Evolutionary conservation across 2,329 filamentous ascomycete genomes (phyloP).

Genomic region (Stagonosporopsis rhizophila): DNA sequence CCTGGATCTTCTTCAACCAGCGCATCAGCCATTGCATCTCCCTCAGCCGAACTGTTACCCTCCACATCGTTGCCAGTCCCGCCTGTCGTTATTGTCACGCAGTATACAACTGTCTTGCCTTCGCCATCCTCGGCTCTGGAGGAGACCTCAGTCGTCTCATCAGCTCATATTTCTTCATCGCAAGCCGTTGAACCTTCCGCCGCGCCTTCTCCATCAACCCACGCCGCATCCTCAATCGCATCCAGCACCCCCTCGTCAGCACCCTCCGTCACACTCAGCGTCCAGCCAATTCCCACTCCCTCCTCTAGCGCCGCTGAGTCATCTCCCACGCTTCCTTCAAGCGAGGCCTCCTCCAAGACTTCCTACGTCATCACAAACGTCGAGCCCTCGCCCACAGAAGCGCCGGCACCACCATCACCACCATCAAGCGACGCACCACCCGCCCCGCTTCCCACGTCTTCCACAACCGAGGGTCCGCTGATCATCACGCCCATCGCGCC

Average conservation of each 20-base stretch:
- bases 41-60: conserved; percentile 10
- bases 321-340: neutral
- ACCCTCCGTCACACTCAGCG: neutral
- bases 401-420: conserved; percentile 11
- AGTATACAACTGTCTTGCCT: conserved; percentile 36
- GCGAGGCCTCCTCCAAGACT: conserved; percentile 1
- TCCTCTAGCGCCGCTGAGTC: neutral
- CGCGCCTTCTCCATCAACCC: conserved; percentile 1
- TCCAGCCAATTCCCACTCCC: neutral
- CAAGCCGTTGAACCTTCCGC: neutral
- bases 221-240: too few species aligned
- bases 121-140: conserved; percentile 8
- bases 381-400: conserved; percentile 12
- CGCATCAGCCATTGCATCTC: conserved; percentile 4
- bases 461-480: conserved; percentile 34
- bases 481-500: conserved; percentile 44
- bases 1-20: conserved; percentile 1
- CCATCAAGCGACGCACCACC: conserved; percentile 8
- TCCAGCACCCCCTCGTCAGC: neutral
- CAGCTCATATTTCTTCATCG: conserved; percentile 2
- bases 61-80: conserved; percentile 29
- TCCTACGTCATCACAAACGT: conserved; percentile 10
- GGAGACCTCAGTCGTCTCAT: conserved; percentile 2
- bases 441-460: conserved; percentile 14
- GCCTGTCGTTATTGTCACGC: conserved; percentile 41